These are phyloP conservation scores for Onygenales sp. DNA, from an alignment of 2,329 filamentous ascomycete species.

Conservation along the genomic window DNA sequence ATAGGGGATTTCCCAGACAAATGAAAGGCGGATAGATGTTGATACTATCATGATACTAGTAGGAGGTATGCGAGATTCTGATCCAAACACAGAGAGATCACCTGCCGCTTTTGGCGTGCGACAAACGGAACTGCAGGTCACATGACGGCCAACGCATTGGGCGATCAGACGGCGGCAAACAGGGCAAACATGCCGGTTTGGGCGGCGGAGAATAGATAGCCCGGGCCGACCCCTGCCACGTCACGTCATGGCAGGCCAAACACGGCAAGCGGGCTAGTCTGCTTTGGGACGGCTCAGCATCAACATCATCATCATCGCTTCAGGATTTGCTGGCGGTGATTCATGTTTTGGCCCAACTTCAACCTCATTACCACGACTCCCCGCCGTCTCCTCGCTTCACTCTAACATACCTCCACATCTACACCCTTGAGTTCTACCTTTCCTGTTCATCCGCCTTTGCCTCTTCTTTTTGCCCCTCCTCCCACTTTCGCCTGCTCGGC, in stretches of 20 bases:
- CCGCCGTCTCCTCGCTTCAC: not conserved
- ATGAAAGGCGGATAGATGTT: no score
- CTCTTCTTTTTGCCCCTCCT: no score
- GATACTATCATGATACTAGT: no score
- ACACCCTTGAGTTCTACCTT: no score
- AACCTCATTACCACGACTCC: no score
- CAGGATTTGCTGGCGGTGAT: not conserved
- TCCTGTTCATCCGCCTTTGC: no score
- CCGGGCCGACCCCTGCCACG: not conserved
- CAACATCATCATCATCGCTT: not conserved
- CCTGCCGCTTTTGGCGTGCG: not conserved
- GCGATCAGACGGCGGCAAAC: not conserved
- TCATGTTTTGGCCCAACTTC: not conserved
- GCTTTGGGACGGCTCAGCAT: not conserved
- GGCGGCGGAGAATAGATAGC: not conserved
- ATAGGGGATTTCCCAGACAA: no score
- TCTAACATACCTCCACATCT: not conserved
- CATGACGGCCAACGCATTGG: not conserved
- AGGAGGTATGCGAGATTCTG: no score
- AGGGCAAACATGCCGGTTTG: not conserved
- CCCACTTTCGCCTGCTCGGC: no score
- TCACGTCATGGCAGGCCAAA: slow-evolving; percentile 6
- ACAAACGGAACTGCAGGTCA: not conserved
- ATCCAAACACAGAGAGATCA: no score
- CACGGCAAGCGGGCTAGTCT: not conserved